A percentile compares a stretch with the other conserved stretches of the same genome.
Evolutionary conservation across 495 filamentous ascomycete species (phyloP).

Genomic region (Aspergillus ostianus): DNA sequence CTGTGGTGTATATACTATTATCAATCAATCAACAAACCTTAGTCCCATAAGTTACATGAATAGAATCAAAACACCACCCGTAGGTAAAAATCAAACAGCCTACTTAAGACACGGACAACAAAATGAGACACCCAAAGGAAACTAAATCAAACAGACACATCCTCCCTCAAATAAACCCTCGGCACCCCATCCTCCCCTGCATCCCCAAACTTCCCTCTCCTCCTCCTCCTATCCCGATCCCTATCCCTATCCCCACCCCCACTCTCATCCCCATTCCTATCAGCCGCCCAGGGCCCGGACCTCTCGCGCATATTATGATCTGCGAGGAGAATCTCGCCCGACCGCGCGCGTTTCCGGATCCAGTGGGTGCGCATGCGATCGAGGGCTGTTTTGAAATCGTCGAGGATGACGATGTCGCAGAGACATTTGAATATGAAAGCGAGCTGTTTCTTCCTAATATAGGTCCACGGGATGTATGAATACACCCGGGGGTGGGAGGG

Average conservation of each 20-base stretch:
- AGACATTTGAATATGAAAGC: conserved; percentile 60
- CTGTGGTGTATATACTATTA: no score
- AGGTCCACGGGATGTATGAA: no score
- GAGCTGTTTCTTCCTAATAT: no score
- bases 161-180: not conserved
- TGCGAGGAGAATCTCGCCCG: conserved; percentile 16
- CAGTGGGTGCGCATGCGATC: conserved; percentile 34
- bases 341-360: conserved; percentile 22
- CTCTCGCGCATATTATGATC: not conserved
- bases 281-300: not conserved
- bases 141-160: not conserved
- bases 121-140: no score
- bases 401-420: conserved; percentile 57
- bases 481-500: no score
- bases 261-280: not conserved
- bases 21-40: no score
- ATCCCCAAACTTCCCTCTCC: not conserved
- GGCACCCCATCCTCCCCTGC: not conserved
- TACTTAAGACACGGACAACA: not conserved
- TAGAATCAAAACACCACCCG: not conserved
- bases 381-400: conserved; percentile 62
- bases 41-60: no score
- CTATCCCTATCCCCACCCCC: no score
- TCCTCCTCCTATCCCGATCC: not conserved
- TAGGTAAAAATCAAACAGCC: not conserved